A percentile compares a stretch with the other conserved stretches of the same genome.
These are phyloP conservation scores for Ustilago nuda DNA, from an alignment of 1,284 basidiomycete genomes.

Conservation along the genomic window DNA sequence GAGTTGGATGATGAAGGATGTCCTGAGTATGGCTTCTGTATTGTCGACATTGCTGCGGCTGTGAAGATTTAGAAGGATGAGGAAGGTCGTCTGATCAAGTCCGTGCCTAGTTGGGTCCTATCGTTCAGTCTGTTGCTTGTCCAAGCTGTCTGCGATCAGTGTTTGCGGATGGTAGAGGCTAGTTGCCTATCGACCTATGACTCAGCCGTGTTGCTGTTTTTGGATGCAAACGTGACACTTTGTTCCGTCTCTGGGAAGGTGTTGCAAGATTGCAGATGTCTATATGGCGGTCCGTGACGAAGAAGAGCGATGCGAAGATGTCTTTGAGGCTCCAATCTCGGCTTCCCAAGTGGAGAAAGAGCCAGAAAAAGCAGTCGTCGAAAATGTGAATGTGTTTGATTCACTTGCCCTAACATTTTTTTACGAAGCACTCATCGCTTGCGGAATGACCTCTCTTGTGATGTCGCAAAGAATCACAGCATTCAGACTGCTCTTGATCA, in stretches of 20 bases:
- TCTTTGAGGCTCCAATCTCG: background rate
- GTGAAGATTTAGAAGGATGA: background rate
- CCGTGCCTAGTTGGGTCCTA: background rate
- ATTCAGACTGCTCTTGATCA: no score
- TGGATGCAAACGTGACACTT: background rate
- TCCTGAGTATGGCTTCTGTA: conserved; percentile 30
- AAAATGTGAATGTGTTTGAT: background rate
- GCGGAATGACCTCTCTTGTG: no score
- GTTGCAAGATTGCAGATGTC: background rate
- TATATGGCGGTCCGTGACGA: conserved; percentile 1
- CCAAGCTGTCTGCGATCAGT: no score
- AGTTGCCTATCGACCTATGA: no score
- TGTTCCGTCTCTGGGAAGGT: background rate
- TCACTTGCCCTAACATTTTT: background rate
- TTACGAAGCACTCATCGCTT: background rate
- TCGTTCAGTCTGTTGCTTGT: background rate
- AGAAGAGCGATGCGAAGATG: background rate
- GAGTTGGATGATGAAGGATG: conserved; percentile 10
- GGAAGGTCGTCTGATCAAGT: background rate
- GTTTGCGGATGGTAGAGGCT: no score
- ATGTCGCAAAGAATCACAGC: no score
- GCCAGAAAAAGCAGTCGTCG: background rate
- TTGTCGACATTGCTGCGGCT: conserved; percentile 12
- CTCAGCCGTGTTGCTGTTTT: background rate
- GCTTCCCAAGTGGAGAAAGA: conserved; percentile 1